Evolutionary conservation across 2,329 filamentous ascomycete genomes (phyloP), one percentile per base, ranked within the genome.

Genomic region (Aspergillus udagawae): DNA sequence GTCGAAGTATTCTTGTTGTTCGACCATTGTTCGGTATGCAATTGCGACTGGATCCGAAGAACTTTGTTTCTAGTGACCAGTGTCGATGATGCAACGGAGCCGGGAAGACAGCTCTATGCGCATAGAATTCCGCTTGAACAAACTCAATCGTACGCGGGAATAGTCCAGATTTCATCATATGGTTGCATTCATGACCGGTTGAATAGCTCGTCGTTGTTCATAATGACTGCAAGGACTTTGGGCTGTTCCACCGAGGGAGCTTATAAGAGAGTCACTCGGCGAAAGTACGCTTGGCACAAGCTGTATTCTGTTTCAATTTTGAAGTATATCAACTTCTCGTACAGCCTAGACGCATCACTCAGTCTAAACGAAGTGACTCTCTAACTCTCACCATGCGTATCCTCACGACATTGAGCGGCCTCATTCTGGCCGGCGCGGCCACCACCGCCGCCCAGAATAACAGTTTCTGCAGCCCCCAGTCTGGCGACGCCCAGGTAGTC

Each of bases 401-500:
- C 45, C 56, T 64, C 55, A 55, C 60, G 21, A 51, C 57, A 3
- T 28, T 65, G 9, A 52, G 58, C 57, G 49, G 56, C 50, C 61
- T 66, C 10, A 52, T 69, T 32, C 54, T 67, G 49, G 62, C 64
- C 3, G 65, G 65, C 51, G 54, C 21, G 4, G 29, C 35, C 35
- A 49, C 56, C 35, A 61, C 64, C 27, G 28, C 54, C 21, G 61
- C 65, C 12, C 60, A 59, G 25, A 55, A 58, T 38, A 49, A 55
- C 29, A 54, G 56, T 6, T 60, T 42, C 57, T 70, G 68, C 57
- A 45, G 60, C 7, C 63, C 65, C n/a, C 50, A 57, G 8, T 60
- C 64, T 2, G 45, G 56, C 9, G 68, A 70, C 29, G 53, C 53
- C 2, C 42, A 61, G 21, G 63, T 68, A 8, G 57, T 68, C 1